Evolutionary conservation across 345 rosid species (phyloP).

Genomic region (Ceriops tagal): DNA sequence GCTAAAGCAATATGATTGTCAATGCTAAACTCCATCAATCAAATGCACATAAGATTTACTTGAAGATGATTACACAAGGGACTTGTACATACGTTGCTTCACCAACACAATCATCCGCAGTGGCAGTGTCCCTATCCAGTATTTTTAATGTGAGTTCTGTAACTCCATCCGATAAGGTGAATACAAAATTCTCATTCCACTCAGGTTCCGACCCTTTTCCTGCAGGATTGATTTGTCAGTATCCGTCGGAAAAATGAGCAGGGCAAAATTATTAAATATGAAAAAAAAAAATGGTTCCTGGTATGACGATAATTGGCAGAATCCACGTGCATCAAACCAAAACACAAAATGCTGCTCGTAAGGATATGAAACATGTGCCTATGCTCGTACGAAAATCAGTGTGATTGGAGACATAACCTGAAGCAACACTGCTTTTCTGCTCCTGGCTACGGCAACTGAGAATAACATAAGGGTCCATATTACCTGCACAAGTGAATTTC

Average conservation of each 20-base stretch:
- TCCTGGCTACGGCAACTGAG: conserved; percentile 70
- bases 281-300: no score
- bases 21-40: neutral
- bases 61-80: neutral
- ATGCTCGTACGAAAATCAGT: neutral
- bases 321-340: no score
- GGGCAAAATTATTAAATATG: neutral
- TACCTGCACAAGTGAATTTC: conserved; percentile 27
- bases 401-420: conserved; percentile 37
- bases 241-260: neutral
- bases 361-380: no score
- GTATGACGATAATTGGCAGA: no score
- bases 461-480: conserved; percentile 67
- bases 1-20: no score
- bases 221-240: conserved; percentile 15
- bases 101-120: conserved; percentile 30
- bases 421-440: conserved; percentile 61
- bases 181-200: conserved; percentile 38
- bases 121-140: conserved; percentile 24
- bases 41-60: neutral
- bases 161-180: conserved; percentile 20
- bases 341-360: no score
- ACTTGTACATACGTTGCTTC: conserved; percentile 24
- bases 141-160: conserved; percentile 26
- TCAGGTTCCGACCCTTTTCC: conserved; percentile 37